Percentiles rank a stretch among this genome's conserved stretches.
Evolutionary conservation across 345 rosid species (phyloP).

Genomic region (Brassica napus): DNA sequence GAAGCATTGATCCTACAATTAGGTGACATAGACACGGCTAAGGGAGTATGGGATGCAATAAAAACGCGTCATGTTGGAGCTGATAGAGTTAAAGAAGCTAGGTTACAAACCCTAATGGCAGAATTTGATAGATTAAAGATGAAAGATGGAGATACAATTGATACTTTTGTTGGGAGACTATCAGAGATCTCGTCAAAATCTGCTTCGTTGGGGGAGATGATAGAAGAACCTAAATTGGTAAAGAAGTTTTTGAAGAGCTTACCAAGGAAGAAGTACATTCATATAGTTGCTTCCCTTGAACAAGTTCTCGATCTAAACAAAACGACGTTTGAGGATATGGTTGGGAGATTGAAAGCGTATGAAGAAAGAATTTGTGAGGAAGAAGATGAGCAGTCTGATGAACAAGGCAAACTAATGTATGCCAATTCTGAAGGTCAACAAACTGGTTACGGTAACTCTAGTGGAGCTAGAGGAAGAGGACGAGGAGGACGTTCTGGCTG

Average conservation of each 20-base stretch:
- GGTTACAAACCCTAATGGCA: not conserved
- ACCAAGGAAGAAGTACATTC: not conserved
- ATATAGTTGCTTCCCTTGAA: not conserved
- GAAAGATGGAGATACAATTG: not conserved
- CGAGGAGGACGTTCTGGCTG: not conserved
- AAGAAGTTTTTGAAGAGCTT: not conserved
- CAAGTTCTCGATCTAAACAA: not conserved
- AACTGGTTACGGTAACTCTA: not conserved
- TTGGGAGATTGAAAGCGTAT: not conserved
- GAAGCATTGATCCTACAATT: not conserved
- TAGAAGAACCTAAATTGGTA: not conserved
- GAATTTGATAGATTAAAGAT: not conserved
- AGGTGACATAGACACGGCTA: not conserved
- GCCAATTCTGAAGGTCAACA: not conserved
- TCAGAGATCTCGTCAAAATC: not conserved
- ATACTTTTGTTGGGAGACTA: not conserved
- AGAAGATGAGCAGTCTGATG: not conserved
- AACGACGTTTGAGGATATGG: not conserved
- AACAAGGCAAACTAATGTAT: not conserved
- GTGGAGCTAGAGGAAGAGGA: not conserved
- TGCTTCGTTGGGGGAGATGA: not conserved
- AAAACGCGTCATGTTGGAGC: not conserved
- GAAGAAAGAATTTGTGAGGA: not conserved
- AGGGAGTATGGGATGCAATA: not conserved
- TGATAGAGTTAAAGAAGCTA: not conserved